Conservation (phyloP, 352 stramenopile species). For the Discostella stelligera region DNA sequence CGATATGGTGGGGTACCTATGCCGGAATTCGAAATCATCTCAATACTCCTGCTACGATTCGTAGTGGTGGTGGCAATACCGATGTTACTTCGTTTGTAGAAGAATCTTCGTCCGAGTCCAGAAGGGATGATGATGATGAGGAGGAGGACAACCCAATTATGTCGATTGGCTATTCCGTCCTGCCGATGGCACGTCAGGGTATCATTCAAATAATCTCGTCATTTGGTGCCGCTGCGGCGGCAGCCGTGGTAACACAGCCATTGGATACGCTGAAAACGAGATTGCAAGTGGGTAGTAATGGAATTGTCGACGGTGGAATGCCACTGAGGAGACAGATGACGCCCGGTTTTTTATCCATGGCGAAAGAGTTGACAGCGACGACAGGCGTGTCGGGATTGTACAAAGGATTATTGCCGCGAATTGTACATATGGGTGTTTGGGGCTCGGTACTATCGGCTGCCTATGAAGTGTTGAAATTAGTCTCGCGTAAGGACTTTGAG, state of each 20-base stretch:
- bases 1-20: constrained; percentile 59
- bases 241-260: constrained; percentile 50
- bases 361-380: constrained; percentile 40
- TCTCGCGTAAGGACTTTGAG: constrained; percentile 51
- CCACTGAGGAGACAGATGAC: not conserved
- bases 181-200: constrained; percentile 17
- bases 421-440: constrained; percentile 56
- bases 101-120: too few species aligned
- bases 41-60: not conserved
- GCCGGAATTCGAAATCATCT: constrained; percentile 40
- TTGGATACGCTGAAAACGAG: constrained; percentile 57
- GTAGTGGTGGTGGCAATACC: not conserved
- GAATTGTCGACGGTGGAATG: not conserved
- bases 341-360: constrained; percentile 21
- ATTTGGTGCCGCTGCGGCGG: constrained; percentile 44
- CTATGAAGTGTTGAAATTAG: constrained; percentile 51
- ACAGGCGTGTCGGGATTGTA: constrained; percentile 30
- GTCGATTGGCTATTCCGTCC: not conserved
- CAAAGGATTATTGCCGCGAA: constrained; percentile 47
- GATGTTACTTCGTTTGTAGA: constrained; percentile 8
- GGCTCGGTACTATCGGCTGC: constrained; percentile 49
- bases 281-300: constrained; percentile 36
- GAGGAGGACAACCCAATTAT: constrained; percentile 1
- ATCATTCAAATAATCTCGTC: constrained; percentile 45
- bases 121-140: too few species aligned